Percentiles rank a stretch among this genome's conserved stretches.
These are phyloP conservation scores for Colletotrichum sp. DNA, from an alignment of 2,329 filamentous ascomycete genomes.

Conservation along the genomic window DNA sequence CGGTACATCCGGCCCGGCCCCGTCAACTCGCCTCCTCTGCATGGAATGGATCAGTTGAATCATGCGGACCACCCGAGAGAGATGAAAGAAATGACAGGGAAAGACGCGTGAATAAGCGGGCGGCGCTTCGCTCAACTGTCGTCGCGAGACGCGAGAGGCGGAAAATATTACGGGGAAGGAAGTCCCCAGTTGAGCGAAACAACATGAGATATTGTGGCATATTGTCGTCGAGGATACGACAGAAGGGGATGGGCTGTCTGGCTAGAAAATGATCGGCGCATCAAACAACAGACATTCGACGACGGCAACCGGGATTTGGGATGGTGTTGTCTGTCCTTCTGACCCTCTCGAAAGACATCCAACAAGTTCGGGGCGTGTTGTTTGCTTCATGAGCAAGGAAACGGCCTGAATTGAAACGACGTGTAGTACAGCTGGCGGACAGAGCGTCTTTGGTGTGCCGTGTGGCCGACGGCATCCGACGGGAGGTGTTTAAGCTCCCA, in stretches of 20 bases:
- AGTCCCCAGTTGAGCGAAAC: conserved; percentile 6
- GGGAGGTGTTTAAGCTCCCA: neutral
- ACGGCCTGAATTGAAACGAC: conserved; percentile 4
- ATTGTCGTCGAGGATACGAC: neutral
- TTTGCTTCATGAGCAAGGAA: conserved; percentile 11
- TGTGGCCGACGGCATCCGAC: neutral
- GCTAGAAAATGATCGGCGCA: neutral
- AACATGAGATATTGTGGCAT: neutral
- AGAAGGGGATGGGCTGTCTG: neutral
- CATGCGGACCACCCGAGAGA: neutral
- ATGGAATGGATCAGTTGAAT: conserved; percentile 3
- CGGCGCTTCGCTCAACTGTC: neutral
- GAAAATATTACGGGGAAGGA: neutral
- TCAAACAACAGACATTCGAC: conserved; percentile 13
- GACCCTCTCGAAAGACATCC: neutral
- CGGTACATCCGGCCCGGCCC: neutral
- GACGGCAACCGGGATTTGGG: neutral
- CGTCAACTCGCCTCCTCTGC: neutral
- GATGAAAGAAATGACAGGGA: neutral
- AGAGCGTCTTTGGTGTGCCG: conserved; percentile 7
- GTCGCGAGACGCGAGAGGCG: neutral
- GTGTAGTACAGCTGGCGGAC: neutral
- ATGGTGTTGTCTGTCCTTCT: neutral
- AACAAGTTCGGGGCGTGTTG: neutral
- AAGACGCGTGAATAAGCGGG: neutral